phyloP scores from a whole-genome alignment of 2,329 filamentous ascomycete genomes.

The Dothideomycetes sp. region DNA sequence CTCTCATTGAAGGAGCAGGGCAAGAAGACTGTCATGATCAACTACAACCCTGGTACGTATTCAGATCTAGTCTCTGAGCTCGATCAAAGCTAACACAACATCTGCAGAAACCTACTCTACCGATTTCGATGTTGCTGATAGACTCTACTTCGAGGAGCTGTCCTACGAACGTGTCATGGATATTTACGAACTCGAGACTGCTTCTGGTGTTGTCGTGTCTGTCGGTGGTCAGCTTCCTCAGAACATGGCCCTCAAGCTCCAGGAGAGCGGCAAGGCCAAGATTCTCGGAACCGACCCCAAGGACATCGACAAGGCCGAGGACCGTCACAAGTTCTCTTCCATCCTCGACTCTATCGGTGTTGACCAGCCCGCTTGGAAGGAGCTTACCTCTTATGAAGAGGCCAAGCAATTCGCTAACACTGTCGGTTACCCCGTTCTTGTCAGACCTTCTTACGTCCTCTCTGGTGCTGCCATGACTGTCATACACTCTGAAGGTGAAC shows the following conservation, averaged over 20 bases:
- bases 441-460: constrained; percentile 89
- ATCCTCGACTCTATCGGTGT: constrained; percentile 95
- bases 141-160: constrained; percentile 92
- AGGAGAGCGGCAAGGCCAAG: constrained; percentile 82
- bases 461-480: constrained; percentile 98
- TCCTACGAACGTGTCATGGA: constrained; percentile 98
- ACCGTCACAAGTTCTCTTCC: constrained; percentile 95
- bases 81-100: constrained; percentile 40
- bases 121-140: constrained; percentile 83
- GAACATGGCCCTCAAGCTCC: constrained; percentile 90
- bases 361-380: constrained; percentile 96
- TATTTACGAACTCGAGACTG: constrained; percentile 86
- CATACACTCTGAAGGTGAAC: constrained; percentile 76
- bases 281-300: constrained; percentile 86
- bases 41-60: constrained; percentile 35
- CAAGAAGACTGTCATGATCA: constrained; percentile 98
- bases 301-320: constrained; percentile 96
- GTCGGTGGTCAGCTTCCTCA: constrained; percentile 94
- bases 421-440: constrained; percentile 89
- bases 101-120: constrained; percentile 72
- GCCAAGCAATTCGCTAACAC: constrained; percentile 78
- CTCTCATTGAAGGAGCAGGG: constrained; percentile 75
- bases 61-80: constrained; percentile 19
- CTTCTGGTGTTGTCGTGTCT: constrained; percentile 83
- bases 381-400: constrained; percentile 79